Base-by-base conservation (phyloP, 2,329 filamentous ascomycete genomes). In the Trichoderma afroharzianum region DNA sequence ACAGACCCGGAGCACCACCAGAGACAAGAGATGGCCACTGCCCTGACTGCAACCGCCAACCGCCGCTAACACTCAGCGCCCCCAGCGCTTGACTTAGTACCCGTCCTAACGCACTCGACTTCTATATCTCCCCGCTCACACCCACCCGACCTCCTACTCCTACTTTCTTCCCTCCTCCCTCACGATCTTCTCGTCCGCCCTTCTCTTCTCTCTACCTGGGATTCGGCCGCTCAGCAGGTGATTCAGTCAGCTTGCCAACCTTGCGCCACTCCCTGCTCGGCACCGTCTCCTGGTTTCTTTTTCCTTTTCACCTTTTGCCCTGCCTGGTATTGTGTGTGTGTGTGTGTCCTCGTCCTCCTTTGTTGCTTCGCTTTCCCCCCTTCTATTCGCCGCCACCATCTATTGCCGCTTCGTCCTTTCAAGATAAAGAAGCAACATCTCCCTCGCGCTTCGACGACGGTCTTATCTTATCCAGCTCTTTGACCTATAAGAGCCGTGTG, bases 141-240 rank as follows among this genome's bases (percentile, higher is more conserved):
- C 81, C 79, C 79, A 77, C 76, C 81, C 79, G 79, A 77, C 76
- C 75, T 75, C 78, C 72, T 78, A 78, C 80, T 39, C 36, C 36
- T 39, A 39, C 36, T 39, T 4, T 82, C 79, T 82, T 81, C 73
- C 71, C 75, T 73, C 74, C 80, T 80, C 86, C 84, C 81, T 85
- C 84, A 88, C 86, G 86, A 88, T 82, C 82, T 82, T 83, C 81
- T 86, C 86, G 85, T 88, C 86, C 83, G 82, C 82, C 84, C 79
- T 86, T 87, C 84, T 85, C 85, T 87, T 87, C 84, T 86, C 85
- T 70, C 58, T 30, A 55, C 75, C 76, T 84, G 81, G 85, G 84
- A 85, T 83, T 82, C 83, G 85, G 86, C 83, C 85, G 84, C 84
- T 86, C 77, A 87, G 88, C 85, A 89, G 88, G 85, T 84, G 86